Percentiles rank a stretch among this genome's conserved stretches.
These are phyloP conservation scores for Cercospora canescens DNA, from an alignment of 2,329 filamentous ascomycete species.

Conservation along the genomic window DNA sequence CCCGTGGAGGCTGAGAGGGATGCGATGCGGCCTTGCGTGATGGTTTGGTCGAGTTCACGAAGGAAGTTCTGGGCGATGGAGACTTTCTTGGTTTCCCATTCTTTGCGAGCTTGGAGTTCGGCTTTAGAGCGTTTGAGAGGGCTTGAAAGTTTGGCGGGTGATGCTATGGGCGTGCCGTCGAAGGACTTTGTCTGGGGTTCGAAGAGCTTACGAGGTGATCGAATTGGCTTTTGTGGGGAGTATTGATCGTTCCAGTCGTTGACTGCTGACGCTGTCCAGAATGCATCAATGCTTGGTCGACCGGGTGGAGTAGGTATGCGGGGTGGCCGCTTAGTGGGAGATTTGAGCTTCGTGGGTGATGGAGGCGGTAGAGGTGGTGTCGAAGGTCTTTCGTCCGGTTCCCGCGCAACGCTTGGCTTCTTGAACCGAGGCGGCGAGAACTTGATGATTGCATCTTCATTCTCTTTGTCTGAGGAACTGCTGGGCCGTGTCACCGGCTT, in stretches of 20 bases:
- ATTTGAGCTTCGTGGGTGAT: slow-evolving; percentile 44
- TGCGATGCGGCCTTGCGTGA: slow-evolving; percentile 62
- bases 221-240: slow-evolving; percentile 52
- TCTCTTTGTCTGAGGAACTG: slow-evolving; percentile 34
- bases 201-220: slow-evolving; percentile 38
- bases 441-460: slow-evolving; percentile 23
- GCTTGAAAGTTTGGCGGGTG: slow-evolving; percentile 42
- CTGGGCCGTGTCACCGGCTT: neutral
- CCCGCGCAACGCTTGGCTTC: slow-evolving; percentile 14
- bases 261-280: slow-evolving; percentile 60
- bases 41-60: slow-evolving; percentile 63
- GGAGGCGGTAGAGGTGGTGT: slow-evolving; percentile 47
- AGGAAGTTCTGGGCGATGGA: slow-evolving; percentile 65
- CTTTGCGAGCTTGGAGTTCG: slow-evolving; percentile 52
- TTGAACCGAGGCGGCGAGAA: slow-evolving; percentile 30
- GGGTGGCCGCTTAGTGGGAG: slow-evolving; percentile 48
- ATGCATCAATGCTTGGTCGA: slow-evolving; percentile 55
- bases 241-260: slow-evolving; percentile 67
- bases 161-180: slow-evolving; percentile 34
- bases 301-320: slow-evolving; percentile 58
- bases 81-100: slow-evolving; percentile 64
- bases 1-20: slow-evolving; percentile 63
- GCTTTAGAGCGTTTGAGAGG: slow-evolving; percentile 34
- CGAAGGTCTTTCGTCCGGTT: slow-evolving; percentile 20
- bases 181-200: slow-evolving; percentile 26